Percentiles rank a stretch among this genome's conserved stretches.
Evolutionary conservation across 306 rosid genomes (phyloP).

Genomic region (Inga leiocalycina): DNA sequence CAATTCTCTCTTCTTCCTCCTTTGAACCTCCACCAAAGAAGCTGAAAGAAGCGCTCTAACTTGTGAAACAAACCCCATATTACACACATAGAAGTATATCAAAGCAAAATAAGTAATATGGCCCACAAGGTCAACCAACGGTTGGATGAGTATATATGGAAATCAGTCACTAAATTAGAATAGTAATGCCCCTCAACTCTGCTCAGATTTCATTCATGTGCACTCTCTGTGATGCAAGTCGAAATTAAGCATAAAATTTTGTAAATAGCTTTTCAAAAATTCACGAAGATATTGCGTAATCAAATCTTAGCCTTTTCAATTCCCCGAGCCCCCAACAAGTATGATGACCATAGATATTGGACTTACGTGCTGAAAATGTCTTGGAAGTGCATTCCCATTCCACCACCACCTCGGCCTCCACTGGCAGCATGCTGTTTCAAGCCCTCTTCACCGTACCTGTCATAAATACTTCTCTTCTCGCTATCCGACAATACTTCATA

Average conservation of each 20-base stretch:
- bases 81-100: not conserved
- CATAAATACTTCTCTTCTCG: constrained; percentile 85
- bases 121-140: not conserved
- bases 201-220: too few species aligned
- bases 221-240: not conserved
- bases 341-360: not conserved
- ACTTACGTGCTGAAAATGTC: constrained; percentile 82
- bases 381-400: constrained; percentile 78
- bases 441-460: constrained; percentile 92
- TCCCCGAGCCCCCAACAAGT: not conserved
- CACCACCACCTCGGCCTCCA: constrained; percentile 82
- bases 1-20: constrained; percentile 86
- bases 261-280: not conserved
- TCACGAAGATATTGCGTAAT: not conserved
- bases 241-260: not conserved
- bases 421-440: constrained; percentile 94
- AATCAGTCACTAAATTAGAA: not conserved
- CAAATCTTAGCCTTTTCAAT: not conserved
- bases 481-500: constrained; percentile 87
- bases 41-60: constrained; percentile 45
- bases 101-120: not conserved
- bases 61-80: constrained; percentile 10
- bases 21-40: constrained; percentile 79
- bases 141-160: not conserved
- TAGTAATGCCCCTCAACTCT: not conserved